Percentiles rank a stretch among this genome's conserved stretches.
Conservation (phyloP, 1,284 basidiomycete genomes). For the Taiwanofungus camphoratus region DNA sequence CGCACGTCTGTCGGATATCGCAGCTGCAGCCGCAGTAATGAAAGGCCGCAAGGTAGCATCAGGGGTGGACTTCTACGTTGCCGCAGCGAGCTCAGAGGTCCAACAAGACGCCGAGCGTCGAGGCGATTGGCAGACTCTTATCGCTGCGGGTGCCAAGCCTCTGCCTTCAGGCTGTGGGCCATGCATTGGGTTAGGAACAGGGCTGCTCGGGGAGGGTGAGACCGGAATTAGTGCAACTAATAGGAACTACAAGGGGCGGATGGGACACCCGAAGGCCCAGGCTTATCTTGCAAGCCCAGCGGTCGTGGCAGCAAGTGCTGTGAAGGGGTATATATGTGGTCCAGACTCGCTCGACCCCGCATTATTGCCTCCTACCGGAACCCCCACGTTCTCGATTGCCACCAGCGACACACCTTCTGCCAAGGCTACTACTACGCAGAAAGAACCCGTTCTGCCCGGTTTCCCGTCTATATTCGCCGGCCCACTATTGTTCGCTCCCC, state of each 20-base stretch:
- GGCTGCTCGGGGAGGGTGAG: conserved; percentile 90
- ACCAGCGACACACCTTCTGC: conserved; percentile 28
- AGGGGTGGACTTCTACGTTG: conserved; percentile 96
- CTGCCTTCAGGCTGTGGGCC: conserved; percentile 96
- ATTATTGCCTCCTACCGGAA: conserved; percentile 45
- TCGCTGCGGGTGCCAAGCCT: conserved; percentile 85
- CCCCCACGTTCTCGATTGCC: conserved; percentile 57
- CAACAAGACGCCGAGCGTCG: conserved; percentile 83
- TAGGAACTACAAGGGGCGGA: conserved; percentile 97
- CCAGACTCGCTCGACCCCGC: conserved; percentile 66
- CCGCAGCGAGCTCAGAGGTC: conserved; percentile 89
- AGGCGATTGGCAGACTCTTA: conserved; percentile 87
- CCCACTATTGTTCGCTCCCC: conserved; percentile 85
- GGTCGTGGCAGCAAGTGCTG: conserved; percentile 93
- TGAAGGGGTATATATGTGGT: conserved; percentile 87
- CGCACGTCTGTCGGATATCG: conserved; percentile 92
- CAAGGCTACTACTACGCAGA: conserved; percentile 21
- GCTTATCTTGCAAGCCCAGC: conserved; percentile 96
- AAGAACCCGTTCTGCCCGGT: conserved; percentile 65
- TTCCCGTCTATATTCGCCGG: conserved; percentile 87
- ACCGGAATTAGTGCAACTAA: conserved; percentile 98
- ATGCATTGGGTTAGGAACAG: conserved; percentile 94
- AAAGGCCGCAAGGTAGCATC: conserved; percentile 80
- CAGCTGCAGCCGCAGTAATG: conserved; percentile 87
- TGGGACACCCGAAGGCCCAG: conserved; percentile 93